A percentile compares a stretch with the other conserved stretches of the same genome.
Evolutionary conservation across 768 basidiomycete species (phyloP).

Genomic region (Artomyces pyxidatus): DNA sequence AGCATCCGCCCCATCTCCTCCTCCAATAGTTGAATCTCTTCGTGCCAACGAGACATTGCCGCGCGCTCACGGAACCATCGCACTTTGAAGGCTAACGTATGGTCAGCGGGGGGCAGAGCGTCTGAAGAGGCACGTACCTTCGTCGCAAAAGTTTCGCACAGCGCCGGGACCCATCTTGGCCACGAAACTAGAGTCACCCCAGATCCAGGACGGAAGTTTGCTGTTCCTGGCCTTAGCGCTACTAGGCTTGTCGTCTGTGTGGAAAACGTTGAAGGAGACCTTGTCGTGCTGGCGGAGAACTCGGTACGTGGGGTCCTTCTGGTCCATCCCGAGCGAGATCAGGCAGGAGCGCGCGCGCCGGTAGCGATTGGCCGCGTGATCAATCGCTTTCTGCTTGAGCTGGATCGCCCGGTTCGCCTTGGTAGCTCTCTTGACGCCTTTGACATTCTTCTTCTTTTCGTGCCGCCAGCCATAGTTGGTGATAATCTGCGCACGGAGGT

Average conservation of each 20-base stretch:
- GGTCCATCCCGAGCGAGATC: not conserved
- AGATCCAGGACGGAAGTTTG: not conserved
- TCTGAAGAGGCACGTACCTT: not conserved
- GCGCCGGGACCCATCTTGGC: not conserved
- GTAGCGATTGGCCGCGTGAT: not conserved
- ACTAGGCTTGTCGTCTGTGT: not conserved
- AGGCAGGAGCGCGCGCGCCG: not conserved
- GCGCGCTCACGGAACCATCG: not conserved
- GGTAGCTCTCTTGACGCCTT: not conserved
- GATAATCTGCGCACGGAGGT: conserved; percentile 1
- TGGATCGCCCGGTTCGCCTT: not conserved
- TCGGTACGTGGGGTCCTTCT: not conserved
- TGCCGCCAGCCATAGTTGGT: not conserved
- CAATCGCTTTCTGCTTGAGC: not conserved
- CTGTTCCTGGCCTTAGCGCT: not conserved
- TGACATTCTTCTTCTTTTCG: not conserved
- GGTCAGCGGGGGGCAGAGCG: not conserved
- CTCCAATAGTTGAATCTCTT: not conserved
- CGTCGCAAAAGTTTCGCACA: not conserved
- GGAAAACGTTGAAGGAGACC: not conserved
- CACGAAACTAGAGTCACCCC: not conserved
- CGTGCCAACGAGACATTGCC: not conserved
- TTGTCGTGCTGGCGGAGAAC: not conserved
- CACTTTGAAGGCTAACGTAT: not conserved
- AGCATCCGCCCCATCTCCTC: not conserved